A percentile compares a stretch with the other conserved stretches of the same genome.
Evolutionary conservation across 108 stramenopile genomes (phyloP).

Genomic region (Cyclostephanos tholiformis): DNA sequence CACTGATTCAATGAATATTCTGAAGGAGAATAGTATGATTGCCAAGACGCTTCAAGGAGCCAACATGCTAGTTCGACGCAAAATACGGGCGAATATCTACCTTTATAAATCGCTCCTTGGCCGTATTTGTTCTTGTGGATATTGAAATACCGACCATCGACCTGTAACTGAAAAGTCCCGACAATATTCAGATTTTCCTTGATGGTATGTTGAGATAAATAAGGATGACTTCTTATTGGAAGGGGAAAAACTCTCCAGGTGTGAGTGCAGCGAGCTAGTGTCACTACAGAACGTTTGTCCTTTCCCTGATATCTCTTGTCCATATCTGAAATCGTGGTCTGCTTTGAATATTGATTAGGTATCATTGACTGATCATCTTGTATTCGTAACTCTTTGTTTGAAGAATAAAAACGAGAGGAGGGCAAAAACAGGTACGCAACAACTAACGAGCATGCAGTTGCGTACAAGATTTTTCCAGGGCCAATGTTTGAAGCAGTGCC

Average conservation of each 20-base stretch:
- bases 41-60: constrained; percentile 89
- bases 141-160: constrained; percentile 22
- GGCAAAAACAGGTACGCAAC: constrained; percentile 79
- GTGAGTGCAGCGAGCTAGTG: constrained; percentile 56
- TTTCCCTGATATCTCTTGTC: constrained; percentile 56
- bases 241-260: constrained; percentile 78
- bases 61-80: constrained; percentile 89
- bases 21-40: constrained; percentile 84
- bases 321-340: constrained; percentile 32
- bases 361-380: constrained; percentile 15
- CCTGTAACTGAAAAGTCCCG: constrained; percentile 47
- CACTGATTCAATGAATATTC: constrained; percentile 50
- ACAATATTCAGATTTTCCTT: constrained; percentile 49
- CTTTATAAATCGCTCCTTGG: constrained; percentile 51
- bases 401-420: constrained; percentile 53
- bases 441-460: constrained; percentile 67
- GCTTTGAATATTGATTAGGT: constrained; percentile 13
- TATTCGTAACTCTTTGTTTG: constrained; percentile 13
- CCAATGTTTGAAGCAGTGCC: constrained; percentile 70
- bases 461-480: constrained; percentile 71
- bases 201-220: constrained; percentile 49
- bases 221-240: constrained; percentile 57
- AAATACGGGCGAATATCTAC: constrained; percentile 79
- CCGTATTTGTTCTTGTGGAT: constrained; percentile 35
- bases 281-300: constrained; percentile 73